These are phyloP conservation scores for Penicillium coprophilum DNA, from an alignment of 495 filamentous ascomycete genomes.

Conservation along the genomic window DNA sequence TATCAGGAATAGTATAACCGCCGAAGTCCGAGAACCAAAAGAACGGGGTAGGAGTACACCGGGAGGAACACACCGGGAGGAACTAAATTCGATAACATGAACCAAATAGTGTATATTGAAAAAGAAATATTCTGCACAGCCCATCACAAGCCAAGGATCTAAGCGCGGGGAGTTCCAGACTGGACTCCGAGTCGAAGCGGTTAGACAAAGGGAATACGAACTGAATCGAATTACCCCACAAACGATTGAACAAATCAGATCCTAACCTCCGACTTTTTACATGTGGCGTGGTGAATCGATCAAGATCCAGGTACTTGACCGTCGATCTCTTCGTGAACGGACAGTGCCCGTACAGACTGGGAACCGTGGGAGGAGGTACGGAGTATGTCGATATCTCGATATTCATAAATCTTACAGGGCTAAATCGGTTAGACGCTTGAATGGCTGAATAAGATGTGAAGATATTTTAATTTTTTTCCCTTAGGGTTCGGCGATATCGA, in stretches of 20 bases:
- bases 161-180: slow-evolving; percentile 9
- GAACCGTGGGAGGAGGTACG: no score
- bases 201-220: background rate
- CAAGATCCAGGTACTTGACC: no score
- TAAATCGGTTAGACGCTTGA: background rate
- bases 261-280: background rate
- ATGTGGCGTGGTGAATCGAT: background rate
- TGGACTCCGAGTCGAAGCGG: background rate
- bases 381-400: no score
- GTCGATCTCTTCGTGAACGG: slow-evolving; percentile 6
- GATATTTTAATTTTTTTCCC: background rate
- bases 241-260: slow-evolving; percentile 6
- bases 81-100: no score
- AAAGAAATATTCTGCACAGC: slow-evolving; percentile 16
- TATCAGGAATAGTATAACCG: slow-evolving; percentile 4
- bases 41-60: background rate
- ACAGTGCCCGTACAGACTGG: slow-evolving; percentile 22
- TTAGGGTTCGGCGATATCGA: slow-evolving; percentile 8
- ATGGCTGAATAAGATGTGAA: slow-evolving; percentile 6
- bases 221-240: slow-evolving; percentile 19
- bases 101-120: no score
- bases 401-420: no score
- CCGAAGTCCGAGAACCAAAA: slow-evolving; percentile 2
- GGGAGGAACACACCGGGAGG: no score
- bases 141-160: slow-evolving; percentile 11